Conservation (phyloP, 345 rosid species). For the Tarenaya hassleriana region DNA sequence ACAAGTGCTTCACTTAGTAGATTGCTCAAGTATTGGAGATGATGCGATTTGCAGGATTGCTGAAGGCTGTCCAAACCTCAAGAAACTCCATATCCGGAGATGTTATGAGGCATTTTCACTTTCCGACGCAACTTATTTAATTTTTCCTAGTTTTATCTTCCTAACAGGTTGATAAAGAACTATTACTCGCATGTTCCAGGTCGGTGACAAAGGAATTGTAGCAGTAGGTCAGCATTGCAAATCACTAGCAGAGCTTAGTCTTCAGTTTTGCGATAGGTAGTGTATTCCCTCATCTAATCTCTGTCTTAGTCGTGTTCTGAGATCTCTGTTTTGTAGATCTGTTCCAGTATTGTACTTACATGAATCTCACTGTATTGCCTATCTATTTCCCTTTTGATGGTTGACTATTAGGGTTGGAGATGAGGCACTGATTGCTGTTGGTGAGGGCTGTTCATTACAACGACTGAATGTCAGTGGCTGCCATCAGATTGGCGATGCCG, state of each 20-base stretch:
- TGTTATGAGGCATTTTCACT: conserved; percentile 66
- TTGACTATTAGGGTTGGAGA: conserved; percentile 60
- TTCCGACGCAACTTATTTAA: not conserved
- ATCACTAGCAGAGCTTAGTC: conserved; percentile 73
- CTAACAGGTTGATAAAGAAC: not conserved
- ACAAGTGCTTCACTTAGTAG: conserved; percentile 79
- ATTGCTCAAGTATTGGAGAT: conserved; percentile 79
- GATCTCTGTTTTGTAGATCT: too few relatives aligned
- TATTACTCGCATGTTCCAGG: conserved; percentile 30
- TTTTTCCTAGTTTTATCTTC: not conserved
- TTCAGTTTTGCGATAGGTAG: conserved; percentile 84
- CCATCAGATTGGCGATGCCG: conserved; percentile 70
- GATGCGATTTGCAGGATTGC: conserved; percentile 73
- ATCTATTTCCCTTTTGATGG: not conserved
- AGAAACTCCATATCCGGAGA: conserved; percentile 85
- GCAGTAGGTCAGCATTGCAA: conserved; percentile 76
- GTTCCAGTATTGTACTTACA: too few relatives aligned
- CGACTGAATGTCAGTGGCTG: conserved; percentile 85
- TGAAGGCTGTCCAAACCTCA: conserved; percentile 69
- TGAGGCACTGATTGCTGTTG: conserved; percentile 66
- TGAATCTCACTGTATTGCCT: too few relatives aligned
- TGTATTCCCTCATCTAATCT: too few relatives aligned
- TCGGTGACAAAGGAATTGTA: conserved; percentile 74
- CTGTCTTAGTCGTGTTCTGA: too few relatives aligned
- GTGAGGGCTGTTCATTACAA: conserved; percentile 67